Conservation (phyloP, 768 basidiomycete species). For the Floccularia luteovirens region DNA sequence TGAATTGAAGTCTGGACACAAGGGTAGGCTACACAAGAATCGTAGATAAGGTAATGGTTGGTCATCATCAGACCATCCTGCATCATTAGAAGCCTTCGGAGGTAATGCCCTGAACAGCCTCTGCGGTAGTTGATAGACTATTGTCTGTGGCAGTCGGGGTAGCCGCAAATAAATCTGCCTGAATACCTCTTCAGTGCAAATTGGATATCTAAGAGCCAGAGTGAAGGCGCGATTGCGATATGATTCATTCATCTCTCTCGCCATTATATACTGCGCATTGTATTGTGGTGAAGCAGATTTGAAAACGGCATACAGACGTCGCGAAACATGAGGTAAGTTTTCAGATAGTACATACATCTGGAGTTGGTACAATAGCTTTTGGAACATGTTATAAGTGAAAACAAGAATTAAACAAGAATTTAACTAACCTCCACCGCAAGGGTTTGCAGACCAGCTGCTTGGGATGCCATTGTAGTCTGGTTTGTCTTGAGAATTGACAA, state of each 20-base stretch:
- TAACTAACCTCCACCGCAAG: slow-evolving; percentile 35
- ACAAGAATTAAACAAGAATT: slow-evolving; percentile 7
- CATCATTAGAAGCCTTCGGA: slow-evolving; percentile 13
- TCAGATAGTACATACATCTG: slow-evolving; percentile 65
- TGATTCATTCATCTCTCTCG: slow-evolving; percentile 9
- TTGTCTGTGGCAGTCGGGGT: slow-evolving; percentile 4
- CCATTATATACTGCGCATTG: slow-evolving; percentile 61
- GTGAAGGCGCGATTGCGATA: slow-evolving; percentile 27
- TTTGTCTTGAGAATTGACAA: no score
- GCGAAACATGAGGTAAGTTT: slow-evolving; percentile 52
- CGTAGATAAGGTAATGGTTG: slow-evolving; percentile 59
- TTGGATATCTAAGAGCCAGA: slow-evolving; percentile 49
- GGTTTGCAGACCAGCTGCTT: slow-evolving; percentile 11
- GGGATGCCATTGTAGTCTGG: no score
- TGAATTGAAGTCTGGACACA: slow-evolving; percentile 49
- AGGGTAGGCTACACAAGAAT: slow-evolving; percentile 39
- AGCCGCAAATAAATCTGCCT: slow-evolving; percentile 28
- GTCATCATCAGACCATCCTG: slow-evolving; percentile 39
- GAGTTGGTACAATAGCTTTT: slow-evolving; percentile 72
- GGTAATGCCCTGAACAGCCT: slow-evolving; percentile 55
- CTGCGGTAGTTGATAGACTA: slow-evolving; percentile 47
- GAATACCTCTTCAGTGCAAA: slow-evolving; percentile 50
- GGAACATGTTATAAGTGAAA: not conserved
- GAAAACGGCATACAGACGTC: slow-evolving; percentile 46
- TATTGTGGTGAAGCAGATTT: slow-evolving; percentile 46